phyloP scores from a whole-genome alignment of 106 monocot species.

The Acorus calamus region DNA sequence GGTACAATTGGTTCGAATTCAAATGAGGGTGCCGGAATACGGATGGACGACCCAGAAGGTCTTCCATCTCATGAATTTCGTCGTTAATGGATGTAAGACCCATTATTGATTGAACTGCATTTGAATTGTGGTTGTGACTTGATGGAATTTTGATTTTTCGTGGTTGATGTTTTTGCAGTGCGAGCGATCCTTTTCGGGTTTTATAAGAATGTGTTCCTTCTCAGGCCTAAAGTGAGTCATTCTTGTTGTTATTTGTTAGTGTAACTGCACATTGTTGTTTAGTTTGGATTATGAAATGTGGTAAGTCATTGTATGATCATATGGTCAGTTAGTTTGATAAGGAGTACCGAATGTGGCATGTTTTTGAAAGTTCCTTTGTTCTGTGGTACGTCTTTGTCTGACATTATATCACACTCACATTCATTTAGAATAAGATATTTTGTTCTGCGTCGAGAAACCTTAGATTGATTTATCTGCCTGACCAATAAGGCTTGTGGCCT shows the following conservation, averaged over 20 bases:
- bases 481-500: too few relatives aligned
- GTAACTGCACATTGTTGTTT: neutral
- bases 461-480: too few relatives aligned
- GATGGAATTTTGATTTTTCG: neutral
- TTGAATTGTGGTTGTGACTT: neutral
- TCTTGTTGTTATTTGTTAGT: neutral
- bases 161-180: conserved; percentile 26
- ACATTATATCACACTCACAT: too few relatives aligned
- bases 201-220: conserved; percentile 42
- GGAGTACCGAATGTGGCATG: too few relatives aligned
- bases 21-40: conserved; percentile 67
- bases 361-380: too few relatives aligned
- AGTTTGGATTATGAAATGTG: neutral
- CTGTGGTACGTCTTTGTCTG: too few relatives aligned
- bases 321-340: neutral
- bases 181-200: conserved; percentile 64
- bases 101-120: neutral
- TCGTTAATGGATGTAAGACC: conserved; percentile 66
- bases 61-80: conserved; percentile 82
- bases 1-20: conserved; percentile 81
- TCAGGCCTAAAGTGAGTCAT: conserved; percentile 43
- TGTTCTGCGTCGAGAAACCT: too few relatives aligned
- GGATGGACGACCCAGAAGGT: conserved; percentile 91
- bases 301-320: neutral
- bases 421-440: too few relatives aligned